Percentiles rank a stretch among this genome's conserved stretches.
Evolutionary conservation across 2,329 filamentous ascomycete genomes (phyloP).

Genomic region (Pseudopithomyces maydicus): DNA sequence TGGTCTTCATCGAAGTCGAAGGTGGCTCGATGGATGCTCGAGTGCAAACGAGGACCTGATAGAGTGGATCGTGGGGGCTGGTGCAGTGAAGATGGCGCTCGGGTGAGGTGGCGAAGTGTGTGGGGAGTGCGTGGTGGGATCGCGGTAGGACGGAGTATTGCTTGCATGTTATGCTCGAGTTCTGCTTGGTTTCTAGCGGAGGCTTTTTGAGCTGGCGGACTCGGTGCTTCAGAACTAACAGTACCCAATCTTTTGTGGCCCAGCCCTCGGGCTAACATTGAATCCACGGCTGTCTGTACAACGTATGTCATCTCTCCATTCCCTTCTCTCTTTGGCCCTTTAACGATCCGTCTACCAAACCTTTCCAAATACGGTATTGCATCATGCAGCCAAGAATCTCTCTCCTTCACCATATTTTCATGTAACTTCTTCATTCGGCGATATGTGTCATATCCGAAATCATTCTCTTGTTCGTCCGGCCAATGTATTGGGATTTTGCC

Average conservation of each 20-base stretch:
- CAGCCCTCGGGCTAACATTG: neutral
- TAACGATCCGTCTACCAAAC: neutral
- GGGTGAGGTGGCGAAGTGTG: too few species aligned
- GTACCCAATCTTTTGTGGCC: neutral
- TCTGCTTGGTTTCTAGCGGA: too few species aligned
- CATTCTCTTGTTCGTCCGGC: neutral
- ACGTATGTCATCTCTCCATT: neutral
- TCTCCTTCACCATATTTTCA: neutral
- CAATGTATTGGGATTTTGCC: neutral
- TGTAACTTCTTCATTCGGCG: neutral
- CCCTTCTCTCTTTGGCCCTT: neutral
- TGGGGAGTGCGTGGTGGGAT: too few species aligned
- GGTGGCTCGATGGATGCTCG: neutral
- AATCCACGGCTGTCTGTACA: slow-evolving; percentile 1
- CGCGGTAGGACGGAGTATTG: too few species aligned
- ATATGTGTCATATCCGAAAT: neutral
- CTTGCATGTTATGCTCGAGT: too few species aligned
- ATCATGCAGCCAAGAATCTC: neutral
- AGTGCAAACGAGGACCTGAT: neutral
- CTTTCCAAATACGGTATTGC: neutral
- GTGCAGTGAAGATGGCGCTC: too few species aligned
- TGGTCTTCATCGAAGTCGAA: neutral
- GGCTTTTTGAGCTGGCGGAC: too few species aligned
- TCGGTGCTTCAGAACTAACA: neutral
- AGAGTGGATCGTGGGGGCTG: neutral